phyloP scores from a whole-genome alignment of 495 filamentous ascomycete species.

The Lepraria neglecta region DNA sequence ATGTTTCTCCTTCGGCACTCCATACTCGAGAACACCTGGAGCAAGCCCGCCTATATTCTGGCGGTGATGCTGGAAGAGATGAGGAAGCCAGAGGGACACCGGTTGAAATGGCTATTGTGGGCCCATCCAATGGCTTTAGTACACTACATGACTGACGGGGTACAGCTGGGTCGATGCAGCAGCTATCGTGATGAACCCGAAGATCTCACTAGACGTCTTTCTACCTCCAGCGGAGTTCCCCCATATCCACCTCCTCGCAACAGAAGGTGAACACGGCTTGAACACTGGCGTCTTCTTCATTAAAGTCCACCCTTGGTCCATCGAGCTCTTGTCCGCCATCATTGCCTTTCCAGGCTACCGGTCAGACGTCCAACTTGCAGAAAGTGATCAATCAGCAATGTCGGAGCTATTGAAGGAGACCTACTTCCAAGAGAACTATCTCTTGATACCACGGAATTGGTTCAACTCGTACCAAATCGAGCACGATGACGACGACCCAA shows the following conservation, averaged over 20 bases:
- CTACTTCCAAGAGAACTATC: constrained; percentile 26
- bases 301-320: constrained; percentile 40
- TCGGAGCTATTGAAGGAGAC: constrained; percentile 30
- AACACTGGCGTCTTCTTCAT: constrained; percentile 51
- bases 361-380: constrained; percentile 30
- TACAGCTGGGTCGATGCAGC: constrained; percentile 44
- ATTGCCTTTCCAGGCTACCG: constrained; percentile 41
- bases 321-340: constrained; percentile 42
- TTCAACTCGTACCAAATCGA: constrained; percentile 38
- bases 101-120: constrained; percentile 48
- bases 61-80: constrained; percentile 45
- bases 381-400: not conserved
- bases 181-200: constrained; percentile 33
- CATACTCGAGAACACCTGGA: constrained; percentile 34
- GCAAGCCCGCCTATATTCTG: constrained; percentile 46
- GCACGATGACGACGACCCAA: constrained; percentile 8
- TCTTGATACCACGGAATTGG: constrained; percentile 34
- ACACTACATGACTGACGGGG: not conserved
- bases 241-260: constrained; percentile 41
- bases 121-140: constrained; percentile 15
- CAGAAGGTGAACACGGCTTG: constrained; percentile 47
- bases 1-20: constrained; percentile 18
- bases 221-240: constrained; percentile 42
- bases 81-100: constrained; percentile 41
- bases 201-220: constrained; percentile 47